phyloP scores from a whole-genome alignment of 2,329 filamentous ascomycete species.

The Aspergillus sp. region DNA sequence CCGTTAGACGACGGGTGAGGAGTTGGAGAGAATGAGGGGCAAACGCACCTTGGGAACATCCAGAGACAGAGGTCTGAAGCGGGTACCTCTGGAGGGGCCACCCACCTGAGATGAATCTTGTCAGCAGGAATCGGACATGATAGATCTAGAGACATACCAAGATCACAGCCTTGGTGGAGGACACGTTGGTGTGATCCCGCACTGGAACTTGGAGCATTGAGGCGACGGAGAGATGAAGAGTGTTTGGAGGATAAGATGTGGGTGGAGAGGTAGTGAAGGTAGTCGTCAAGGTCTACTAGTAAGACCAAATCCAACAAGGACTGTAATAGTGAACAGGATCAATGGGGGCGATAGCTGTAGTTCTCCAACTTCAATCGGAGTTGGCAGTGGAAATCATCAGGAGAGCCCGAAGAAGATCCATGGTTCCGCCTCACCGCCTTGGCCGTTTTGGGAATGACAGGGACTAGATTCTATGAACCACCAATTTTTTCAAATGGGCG shows the following conservation, averaged over 20 bases:
- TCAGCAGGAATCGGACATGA: conserved; percentile 8
- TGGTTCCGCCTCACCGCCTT: not conserved
- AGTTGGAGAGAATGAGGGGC: conserved; percentile 8
- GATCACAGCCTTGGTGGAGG: conserved; percentile 89
- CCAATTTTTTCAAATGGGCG: too few species aligned
- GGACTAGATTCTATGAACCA: too few species aligned
- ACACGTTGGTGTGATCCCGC: conserved; percentile 42
- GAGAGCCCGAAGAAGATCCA: not conserved
- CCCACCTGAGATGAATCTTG: conserved; percentile 66
- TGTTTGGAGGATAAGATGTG: not conserved
- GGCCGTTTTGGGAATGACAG: too few species aligned
- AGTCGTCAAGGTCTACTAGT: too few species aligned
- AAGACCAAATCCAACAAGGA: too few species aligned
- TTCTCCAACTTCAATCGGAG: not conserved
- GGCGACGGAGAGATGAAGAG: conserved; percentile 10
- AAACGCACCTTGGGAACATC: conserved; percentile 83
- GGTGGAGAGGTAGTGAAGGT: too few species aligned
- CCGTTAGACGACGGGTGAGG: conserved; percentile 1
- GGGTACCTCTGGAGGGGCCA: conserved; percentile 89
- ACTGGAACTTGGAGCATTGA: conserved; percentile 47
- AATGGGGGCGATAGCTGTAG: not conserved
- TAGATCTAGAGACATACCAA: conserved; percentile 58
- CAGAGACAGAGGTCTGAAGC: conserved; percentile 90
- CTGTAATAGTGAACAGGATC: not conserved
- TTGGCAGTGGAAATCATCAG: not conserved